These are phyloP conservation scores for Aspergillus brunneoviolaceus DNA, from an alignment of 2,329 filamentous ascomycete species.

Conservation along the genomic window DNA sequence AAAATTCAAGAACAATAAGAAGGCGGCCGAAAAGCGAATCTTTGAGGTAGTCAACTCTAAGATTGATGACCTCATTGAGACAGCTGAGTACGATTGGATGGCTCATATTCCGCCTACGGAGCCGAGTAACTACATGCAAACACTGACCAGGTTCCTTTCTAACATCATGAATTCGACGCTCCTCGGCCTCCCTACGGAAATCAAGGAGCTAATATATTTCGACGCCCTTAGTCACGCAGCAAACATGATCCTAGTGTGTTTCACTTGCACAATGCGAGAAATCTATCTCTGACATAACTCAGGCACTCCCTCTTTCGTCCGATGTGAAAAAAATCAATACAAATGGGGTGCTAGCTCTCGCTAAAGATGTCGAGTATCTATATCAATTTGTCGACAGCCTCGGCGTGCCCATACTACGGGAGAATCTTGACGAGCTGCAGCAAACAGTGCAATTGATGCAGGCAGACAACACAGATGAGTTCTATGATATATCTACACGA, in stretches of 20 bases:
- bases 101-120: constrained; percentile 63
- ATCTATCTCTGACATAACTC: constrained; percentile 19
- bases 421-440: constrained; percentile 87
- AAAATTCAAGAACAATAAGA: constrained; percentile 85
- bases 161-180: constrained; percentile 97
- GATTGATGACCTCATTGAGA: constrained; percentile 95
- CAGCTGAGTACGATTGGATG: constrained; percentile 93
- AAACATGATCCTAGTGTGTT: constrained; percentile 72
- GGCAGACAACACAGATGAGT: constrained; percentile 88
- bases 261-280: neutral
- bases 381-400: constrained; percentile 83
- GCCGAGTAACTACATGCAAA: constrained; percentile 92
- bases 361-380: constrained; percentile 80
- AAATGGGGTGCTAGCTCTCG: constrained; percentile 76
- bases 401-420: constrained; percentile 81
- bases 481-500: constrained; percentile 84
- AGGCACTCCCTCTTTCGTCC: constrained; percentile 73
- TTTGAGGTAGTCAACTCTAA: constrained; percentile 99
- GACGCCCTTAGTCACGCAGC: constrained; percentile 90
- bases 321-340: constrained; percentile 84
- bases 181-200: constrained; percentile 86
- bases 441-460: constrained; percentile 90
- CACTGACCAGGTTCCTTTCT: constrained; percentile 84
- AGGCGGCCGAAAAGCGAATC: constrained; percentile 93
- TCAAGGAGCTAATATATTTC: constrained; percentile 97